A percentile compares a stretch with the other conserved stretches of the same genome.
Conservation (phyloP, 495 filamentous ascomycete genomes). For the Neurospora tetrasperma region DNA sequence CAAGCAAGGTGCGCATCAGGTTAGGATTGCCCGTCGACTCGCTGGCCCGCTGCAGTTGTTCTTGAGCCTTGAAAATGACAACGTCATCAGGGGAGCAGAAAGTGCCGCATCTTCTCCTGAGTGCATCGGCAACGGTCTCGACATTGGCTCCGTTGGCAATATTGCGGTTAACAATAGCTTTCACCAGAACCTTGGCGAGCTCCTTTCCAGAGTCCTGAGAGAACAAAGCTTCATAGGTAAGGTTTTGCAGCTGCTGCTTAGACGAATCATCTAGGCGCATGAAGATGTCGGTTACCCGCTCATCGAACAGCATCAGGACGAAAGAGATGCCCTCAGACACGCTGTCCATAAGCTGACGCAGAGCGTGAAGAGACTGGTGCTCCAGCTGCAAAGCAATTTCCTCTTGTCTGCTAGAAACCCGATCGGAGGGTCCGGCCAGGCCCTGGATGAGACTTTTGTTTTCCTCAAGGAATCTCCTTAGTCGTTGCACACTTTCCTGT, state of each 20-base stretch:
- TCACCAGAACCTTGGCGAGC: slow-evolving; percentile 91
- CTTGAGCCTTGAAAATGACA: slow-evolving; percentile 95
- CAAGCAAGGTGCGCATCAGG: slow-evolving; percentile 67
- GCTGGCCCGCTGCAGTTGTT: slow-evolving; percentile 75
- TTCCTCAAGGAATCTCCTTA: slow-evolving; percentile 68
- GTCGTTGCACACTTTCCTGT: slow-evolving; percentile 66
- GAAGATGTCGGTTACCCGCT: slow-evolving; percentile 81
- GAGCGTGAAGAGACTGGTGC: slow-evolving; percentile 79
- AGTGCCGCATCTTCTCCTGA: slow-evolving; percentile 81
- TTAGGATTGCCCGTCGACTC: slow-evolving; percentile 68
- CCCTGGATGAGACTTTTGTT: slow-evolving; percentile 91
- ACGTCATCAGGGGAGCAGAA: slow-evolving; percentile 97
- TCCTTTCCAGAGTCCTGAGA: slow-evolving; percentile 68
- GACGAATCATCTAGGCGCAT: slow-evolving; percentile 59
- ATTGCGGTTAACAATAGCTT: slow-evolving; percentile 94
- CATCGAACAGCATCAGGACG: slow-evolving; percentile 83
- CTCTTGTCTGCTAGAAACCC: slow-evolving; percentile 67
- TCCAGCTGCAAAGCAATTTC: slow-evolving; percentile 85
- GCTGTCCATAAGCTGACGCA: slow-evolving; percentile 69
- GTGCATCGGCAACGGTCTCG: slow-evolving; percentile 88
- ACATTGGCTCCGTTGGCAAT: slow-evolving; percentile 94
- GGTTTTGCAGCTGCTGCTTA: slow-evolving; percentile 54
- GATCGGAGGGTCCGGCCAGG: slow-evolving; percentile 73
- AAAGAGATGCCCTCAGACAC: slow-evolving; percentile 96
- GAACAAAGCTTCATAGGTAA: slow-evolving; percentile 84